A percentile compares a stretch with the other conserved stretches of the same genome.
Conservation (phyloP, 768 basidiomycete genomes). For the Butyriboletus loyo region DNA sequence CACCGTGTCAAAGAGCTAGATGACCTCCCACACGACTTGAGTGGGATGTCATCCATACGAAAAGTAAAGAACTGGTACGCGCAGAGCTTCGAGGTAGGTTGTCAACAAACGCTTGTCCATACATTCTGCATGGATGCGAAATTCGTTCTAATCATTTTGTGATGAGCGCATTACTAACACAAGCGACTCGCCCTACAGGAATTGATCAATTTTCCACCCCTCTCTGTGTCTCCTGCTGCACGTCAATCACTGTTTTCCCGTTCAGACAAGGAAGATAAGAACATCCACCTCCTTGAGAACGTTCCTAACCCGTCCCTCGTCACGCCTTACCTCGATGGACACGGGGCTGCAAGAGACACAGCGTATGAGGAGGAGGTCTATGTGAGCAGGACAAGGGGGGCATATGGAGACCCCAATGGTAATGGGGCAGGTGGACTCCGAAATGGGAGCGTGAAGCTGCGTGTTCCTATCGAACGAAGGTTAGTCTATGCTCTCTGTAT, state of each 20-base stretch:
- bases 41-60: constrained; percentile 86
- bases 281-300: constrained; percentile 61
- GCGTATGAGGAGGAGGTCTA: background rate
- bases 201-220: constrained; percentile 79
- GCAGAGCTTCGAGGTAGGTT: constrained; percentile 89
- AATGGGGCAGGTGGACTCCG: constrained; percentile 34
- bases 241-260: constrained; percentile 60
- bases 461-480: constrained; percentile 85
- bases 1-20: constrained; percentile 97
- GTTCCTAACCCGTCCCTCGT: constrained; percentile 75
- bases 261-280: constrained; percentile 32
- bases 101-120: background rate
- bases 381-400: constrained; percentile 1
- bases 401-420: constrained; percentile 28
- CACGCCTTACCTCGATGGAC: constrained; percentile 31
- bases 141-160: background rate
- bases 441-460: constrained; percentile 58
- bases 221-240: constrained; percentile 65
- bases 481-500: constrained; percentile 28
- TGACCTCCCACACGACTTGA: constrained; percentile 87
- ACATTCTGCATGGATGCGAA: background rate
- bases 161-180: constrained; percentile 2
- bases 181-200: constrained; percentile 50
- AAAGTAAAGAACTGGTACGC: constrained; percentile 99
- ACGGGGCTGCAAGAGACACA: constrained; percentile 22